Evolutionary conservation across 345 rosid species (phyloP), one percentile per base, ranked within the genome.

Genomic region (Geranium brycei): DNA sequence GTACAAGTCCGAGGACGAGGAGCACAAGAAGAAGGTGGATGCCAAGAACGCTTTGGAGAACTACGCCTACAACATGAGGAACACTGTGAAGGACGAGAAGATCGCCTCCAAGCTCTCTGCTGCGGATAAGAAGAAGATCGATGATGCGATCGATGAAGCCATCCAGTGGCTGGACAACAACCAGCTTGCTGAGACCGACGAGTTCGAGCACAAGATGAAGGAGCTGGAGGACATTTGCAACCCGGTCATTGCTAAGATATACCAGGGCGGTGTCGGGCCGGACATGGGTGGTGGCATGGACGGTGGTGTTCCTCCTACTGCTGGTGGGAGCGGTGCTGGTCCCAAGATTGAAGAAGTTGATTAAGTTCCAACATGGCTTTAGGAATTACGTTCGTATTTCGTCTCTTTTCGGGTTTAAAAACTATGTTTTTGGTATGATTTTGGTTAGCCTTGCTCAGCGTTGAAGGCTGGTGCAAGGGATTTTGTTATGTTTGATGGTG

Each of bases 341-440:
- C 89, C 89, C 51, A 85, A 85, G 72, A 82, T 85, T 64, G 87
- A 85, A 63, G 90, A 85, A 64, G 87, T 85, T 0, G 90, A 85
- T 65, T 85, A 82, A 73, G 71, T 55, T 35, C 3, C 1, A 18
- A 5, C 11, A 10, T 35, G 41, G 40, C 12, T 53, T 17, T 55
- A 12, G 47, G 0, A 28, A 17, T 3, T 13, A 3, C 41, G 35
- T 40, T 35, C 35, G 56, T 0, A 15, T 38, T 16, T 62, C 47
- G 19, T 40, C 62, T 31, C 31, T 23, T 23, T 23, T 2, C 28
- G 28, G 28, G 28, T 38, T 58, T 66, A 56, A 31, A 32, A 10
- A 1, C 13, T 62, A 28, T 57, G 51, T 40, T 17, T 13, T 47
- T 41, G 51, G n/a, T 62, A 28, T 57, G 51, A 28, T 17, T 13